Percentiles rank a stretch among this genome's conserved stretches.
Evolutionary conservation across 768 basidiomycete species (phyloP).

Genomic region (Mycena galopus): DNA sequence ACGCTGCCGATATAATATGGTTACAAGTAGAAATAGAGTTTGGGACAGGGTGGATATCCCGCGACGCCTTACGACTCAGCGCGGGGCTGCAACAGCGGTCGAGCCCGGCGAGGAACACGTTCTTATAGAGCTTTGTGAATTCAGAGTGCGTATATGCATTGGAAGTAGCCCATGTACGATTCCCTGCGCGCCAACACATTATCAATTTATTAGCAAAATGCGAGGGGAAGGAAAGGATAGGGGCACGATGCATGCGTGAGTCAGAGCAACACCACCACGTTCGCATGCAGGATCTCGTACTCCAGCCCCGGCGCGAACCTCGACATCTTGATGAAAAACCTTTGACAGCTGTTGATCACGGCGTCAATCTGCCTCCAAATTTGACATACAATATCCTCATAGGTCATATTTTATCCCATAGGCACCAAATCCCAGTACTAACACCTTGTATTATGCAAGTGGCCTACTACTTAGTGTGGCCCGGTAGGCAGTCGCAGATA

Average conservation of each 20-base stretch:
- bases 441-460: too few species aligned
- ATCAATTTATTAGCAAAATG: neutral
- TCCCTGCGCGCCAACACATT: slow-evolving; percentile 69
- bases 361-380: too few species aligned
- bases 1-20: too few species aligned
- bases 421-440: too few species aligned
- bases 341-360: too few species aligned
- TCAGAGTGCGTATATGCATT: slow-evolving; percentile 84
- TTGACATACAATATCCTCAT: too few species aligned
- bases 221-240: slow-evolving; percentile 17
- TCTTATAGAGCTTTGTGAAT: slow-evolving; percentile 80
- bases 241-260: slow-evolving; percentile 66
- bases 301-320: slow-evolving; percentile 76
- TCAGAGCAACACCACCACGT: slow-evolving; percentile 77
- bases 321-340: too few species aligned
- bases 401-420: too few species aligned
- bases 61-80: neutral
- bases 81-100: slow-evolving; percentile 37
- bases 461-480: too few species aligned
- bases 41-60: neutral
- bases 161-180: slow-evolving; percentile 83
- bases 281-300: slow-evolving; percentile 83
- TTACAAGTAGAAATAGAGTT: too few species aligned
- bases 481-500: too few species aligned
- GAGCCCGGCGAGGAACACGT: slow-evolving; percentile 73